phyloP scores from a whole-genome alignment of 1,139 yeast genomes.

The Candida dubliniensis region DNA sequence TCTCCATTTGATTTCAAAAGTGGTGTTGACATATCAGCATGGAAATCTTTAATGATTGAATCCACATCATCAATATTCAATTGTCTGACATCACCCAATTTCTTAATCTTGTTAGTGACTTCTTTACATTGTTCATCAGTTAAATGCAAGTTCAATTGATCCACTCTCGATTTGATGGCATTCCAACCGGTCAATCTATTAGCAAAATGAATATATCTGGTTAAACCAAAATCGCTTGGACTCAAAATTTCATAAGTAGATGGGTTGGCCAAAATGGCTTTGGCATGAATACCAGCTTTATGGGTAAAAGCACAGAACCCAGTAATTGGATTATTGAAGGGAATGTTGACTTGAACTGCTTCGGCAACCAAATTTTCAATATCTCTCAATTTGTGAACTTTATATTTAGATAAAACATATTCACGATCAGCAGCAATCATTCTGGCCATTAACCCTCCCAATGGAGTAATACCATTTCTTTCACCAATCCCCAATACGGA shows the following conservation, averaged over 20 bases:
- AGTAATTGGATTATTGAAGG: constrained; percentile 97
- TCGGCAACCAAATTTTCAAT: constrained; percentile 95
- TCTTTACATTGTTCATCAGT: constrained; percentile 94
- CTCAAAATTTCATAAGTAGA: constrained; percentile 95
- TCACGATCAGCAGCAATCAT: constrained; percentile 99
- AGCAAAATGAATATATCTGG: constrained; percentile 95
- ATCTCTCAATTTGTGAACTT: constrained; percentile 93
- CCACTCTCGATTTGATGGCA: constrained; percentile 97
- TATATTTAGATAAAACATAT: constrained; percentile 91
- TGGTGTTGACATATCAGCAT: constrained; percentile 57
- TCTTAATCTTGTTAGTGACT: constrained; percentile 89
- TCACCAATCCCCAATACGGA: constrained; percentile 98
- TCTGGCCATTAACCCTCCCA: constrained; percentile 98
- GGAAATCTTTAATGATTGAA: constrained; percentile 92
- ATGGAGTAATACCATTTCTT: constrained; percentile 97
- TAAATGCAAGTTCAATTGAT: constrained; percentile 86
- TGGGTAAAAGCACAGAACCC: constrained; percentile 99
- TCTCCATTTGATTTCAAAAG: constrained; percentile 15
- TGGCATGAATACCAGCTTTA: constrained; percentile 99
- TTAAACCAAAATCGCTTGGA: constrained; percentile 93
- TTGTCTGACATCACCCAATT: constrained; percentile 92
- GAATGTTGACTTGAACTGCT: constrained; percentile 94
- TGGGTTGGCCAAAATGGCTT: constrained; percentile 97
- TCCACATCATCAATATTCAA: constrained; percentile 96
- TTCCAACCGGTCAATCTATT: constrained; percentile 99